Base-by-base conservation (phyloP, 192 early-diverging fungal genomes). In the Umbelopsis sp. region DNA sequence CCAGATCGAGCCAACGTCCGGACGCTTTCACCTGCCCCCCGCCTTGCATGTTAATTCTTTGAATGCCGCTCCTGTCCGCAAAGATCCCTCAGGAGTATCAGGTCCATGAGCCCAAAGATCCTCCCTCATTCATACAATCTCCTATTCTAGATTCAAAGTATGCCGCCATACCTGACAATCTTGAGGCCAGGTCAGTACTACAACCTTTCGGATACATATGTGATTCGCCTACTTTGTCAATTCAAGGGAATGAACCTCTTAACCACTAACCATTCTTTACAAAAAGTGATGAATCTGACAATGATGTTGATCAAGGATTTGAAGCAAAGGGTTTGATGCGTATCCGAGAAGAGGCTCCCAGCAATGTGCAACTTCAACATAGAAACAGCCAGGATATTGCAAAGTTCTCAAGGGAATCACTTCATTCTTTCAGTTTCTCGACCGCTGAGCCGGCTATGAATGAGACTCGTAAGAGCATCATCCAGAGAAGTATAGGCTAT, bases 401-500 rank as follows among this genome's bases (percentile, higher is more conserved):
- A 56, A 76, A 82, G 56, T 85, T 82, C 68, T 85, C 79, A 22
- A 82, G 77, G 34, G 81, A 85, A 49, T 82, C 84, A 0, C 51
- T 85, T 2, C 84, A 82, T 52, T 81, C 79, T 31, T 82, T 72
- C 66, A 79, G 75, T 21, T 82, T 82, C 68, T 80, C 80, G 20
- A 71, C 74, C 17, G 76, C 78, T 44, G 77, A 85, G 53, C 71
- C 72, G 52, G 29, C 73, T 26, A 76, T 80, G 65, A 66, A 77
- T 12, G 84, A 85, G 49, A 80, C 71, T 49, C 59, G 83, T 31
- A 68, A 80, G 22, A 82, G 80, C 69, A 85, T 85, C 59, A 80
- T 85, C 45, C 74, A 75, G 65, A 74, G 81, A 21, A 81, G 79
- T 36, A 82, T 85, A 31, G 84, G 83, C 66, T 85, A 81, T 72